Percentiles rank a stretch among this genome's conserved stretches.
These are phyloP conservation scores for Ceratobasidium sp. DNA, from an alignment of 1,284 basidiomycete genomes.

Conservation along the genomic window DNA sequence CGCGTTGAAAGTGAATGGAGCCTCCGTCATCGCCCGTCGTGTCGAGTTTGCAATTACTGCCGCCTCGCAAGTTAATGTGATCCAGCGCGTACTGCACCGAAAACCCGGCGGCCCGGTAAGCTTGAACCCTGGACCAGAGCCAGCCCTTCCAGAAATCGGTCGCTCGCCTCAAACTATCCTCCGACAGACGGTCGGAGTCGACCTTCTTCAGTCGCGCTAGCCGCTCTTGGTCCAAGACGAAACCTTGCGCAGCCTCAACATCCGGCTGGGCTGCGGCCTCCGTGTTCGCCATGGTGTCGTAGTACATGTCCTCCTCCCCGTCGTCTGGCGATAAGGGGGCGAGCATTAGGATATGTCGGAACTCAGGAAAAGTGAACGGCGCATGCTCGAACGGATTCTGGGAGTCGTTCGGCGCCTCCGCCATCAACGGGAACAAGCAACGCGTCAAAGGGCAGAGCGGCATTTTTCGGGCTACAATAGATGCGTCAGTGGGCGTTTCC, in stretches of 20 bases:
- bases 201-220: background rate
- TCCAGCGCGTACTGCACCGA: background rate
- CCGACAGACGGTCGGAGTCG: background rate
- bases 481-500: no score
- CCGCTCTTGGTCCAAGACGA: background rate
- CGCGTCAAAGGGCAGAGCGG: background rate
- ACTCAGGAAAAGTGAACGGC: slow-evolving; percentile 8
- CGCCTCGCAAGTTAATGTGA: background rate
- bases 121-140: background rate
- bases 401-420: background rate
- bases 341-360: background rate
- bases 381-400: background rate
- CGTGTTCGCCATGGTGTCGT: no score
- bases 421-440: background rate
- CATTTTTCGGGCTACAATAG: background rate
- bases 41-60: background rate
- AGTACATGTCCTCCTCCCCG: background rate
- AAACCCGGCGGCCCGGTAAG: background rate
- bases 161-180: background rate
- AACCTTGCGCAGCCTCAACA: background rate
- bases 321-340: background rate
- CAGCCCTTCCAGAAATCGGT: background rate
- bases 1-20: background rate
- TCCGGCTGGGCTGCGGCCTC: no score
- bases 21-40: background rate